A percentile compares a stretch with the other conserved stretches of the same genome.
These are phyloP conservation scores for Ramichloridium luteum DNA, from an alignment of 2,329 filamentous ascomycete species.

Conservation along the genomic window DNA sequence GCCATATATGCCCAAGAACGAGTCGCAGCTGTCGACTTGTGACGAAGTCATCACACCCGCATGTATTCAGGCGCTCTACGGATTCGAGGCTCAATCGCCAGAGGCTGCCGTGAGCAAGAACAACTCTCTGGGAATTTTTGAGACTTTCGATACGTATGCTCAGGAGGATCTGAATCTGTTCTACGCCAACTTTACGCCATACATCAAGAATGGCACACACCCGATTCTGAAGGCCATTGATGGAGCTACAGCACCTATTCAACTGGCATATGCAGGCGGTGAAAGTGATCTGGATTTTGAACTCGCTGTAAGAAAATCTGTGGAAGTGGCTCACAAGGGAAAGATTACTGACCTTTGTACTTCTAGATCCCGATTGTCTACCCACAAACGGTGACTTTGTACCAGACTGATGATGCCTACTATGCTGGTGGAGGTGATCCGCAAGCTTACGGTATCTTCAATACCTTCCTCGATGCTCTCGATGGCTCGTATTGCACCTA, in stretches of 20 bases:
- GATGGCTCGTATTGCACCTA: slow-evolving; percentile 15
- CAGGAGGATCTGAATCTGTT: slow-evolving; percentile 25
- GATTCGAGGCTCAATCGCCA: slow-evolving; percentile 18
- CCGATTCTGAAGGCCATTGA: slow-evolving; percentile 18
- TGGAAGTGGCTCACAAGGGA: too few species aligned
- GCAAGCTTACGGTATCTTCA: slow-evolving; percentile 22
- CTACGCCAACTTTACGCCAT: slow-evolving; percentile 21
- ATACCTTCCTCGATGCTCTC: slow-evolving; percentile 15
- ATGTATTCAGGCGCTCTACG: slow-evolving; percentile 33
- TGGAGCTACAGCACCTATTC: slow-evolving; percentile 21
- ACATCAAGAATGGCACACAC: slow-evolving; percentile 11
- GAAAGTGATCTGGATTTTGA: slow-evolving; percentile 13
- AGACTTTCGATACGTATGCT: slow-evolving; percentile 9
- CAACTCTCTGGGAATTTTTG: slow-evolving; percentile 12
- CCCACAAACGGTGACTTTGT: slow-evolving; percentile 14
- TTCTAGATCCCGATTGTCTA: slow-evolving; percentile 28
- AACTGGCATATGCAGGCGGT: slow-evolving; percentile 21
- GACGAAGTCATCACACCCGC: slow-evolving; percentile 26
- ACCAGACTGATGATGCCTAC: slow-evolving; percentile 12
- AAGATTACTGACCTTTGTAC: too few species aligned
- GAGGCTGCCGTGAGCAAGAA: slow-evolving; percentile 13
- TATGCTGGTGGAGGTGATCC: slow-evolving; percentile 17
- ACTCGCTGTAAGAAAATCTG: slow-evolving; percentile 6
- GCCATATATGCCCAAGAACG: background rate
- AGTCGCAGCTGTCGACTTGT: slow-evolving; percentile 10